Base-by-base conservation (phyloP, 2,329 filamentous ascomycete species). In the Shiraia sp. region DNA sequence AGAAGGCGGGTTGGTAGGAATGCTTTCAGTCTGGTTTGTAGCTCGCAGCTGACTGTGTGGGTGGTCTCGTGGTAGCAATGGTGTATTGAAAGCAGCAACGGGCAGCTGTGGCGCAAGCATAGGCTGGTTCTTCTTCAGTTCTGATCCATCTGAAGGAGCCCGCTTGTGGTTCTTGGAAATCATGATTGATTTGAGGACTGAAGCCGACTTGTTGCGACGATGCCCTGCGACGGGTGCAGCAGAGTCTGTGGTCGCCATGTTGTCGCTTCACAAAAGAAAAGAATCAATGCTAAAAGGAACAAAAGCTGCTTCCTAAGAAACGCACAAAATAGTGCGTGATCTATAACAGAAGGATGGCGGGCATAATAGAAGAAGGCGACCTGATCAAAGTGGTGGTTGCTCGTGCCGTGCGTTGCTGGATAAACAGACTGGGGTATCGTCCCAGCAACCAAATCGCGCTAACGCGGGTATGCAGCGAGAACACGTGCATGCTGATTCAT, bases 101-200 rank as follows among this genome's bases (percentile, higher is more conserved):
- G 60, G 59, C 49, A 63, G 56, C 40, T 58, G 62, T 17, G 56
- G 56, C 19, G 48, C 47, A 31, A 14, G 47, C 15, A 53, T 47
- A 5, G 53, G 39, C 19, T 56, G 45, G 30, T 53, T 47, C 34
- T 40, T 51, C 32, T 48, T 61, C 37, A 68, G 56, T 31, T 57
- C 52, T 32, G 61, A 60, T 37, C 66, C 66, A 10, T 69, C 69
- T 16, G 72, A 76, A 31, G 72, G 72, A 45, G 74, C 72, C 36
- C 75, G 72, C 52, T 73, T 75, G 56, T 79, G 73, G 42, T 65
- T 63, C 60, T 75, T 79, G 36, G 77, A 67, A 14, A 72, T 69
- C 53, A 82, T 75, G 41, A 82, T 74, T 14, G 78, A 77, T 57
- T 75, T 77, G 47, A 83, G 68, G 31, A 68, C 57, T 34, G 63